Conservation (phyloP, 345 rosid genomes). For the Geranium rotundifolium region DNA sequence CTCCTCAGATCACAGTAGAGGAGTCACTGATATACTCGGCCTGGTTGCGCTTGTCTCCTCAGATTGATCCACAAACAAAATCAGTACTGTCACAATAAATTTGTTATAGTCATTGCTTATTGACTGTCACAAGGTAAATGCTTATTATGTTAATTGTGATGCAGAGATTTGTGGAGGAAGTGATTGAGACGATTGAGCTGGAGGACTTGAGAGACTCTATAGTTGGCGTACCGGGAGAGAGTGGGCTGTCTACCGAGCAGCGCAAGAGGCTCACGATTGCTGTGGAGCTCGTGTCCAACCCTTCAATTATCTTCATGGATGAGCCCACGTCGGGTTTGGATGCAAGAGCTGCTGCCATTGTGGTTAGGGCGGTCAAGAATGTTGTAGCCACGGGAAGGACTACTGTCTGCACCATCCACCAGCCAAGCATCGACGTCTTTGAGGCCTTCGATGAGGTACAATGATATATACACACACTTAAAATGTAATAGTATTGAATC, state of each 20-base stretch:
- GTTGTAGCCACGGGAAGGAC: slow-evolving; percentile 15
- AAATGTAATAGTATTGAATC: no score
- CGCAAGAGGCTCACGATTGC: slow-evolving; percentile 14
- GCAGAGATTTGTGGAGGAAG: slow-evolving; percentile 12
- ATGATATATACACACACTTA: no score
- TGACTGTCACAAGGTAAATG: neutral
- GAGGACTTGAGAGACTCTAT: slow-evolving; percentile 9
- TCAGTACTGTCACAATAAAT: slow-evolving; percentile 6
- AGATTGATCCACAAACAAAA: slow-evolving; percentile 19
- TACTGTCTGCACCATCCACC: slow-evolving; percentile 16
- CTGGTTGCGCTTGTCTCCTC: slow-evolving; percentile 30
- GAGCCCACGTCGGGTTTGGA: slow-evolving; percentile 14
- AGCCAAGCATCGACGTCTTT: slow-evolving; percentile 15
- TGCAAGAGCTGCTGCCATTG: slow-evolving; percentile 14
- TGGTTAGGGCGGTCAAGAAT: slow-evolving; percentile 12
- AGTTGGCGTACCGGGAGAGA: slow-evolving; percentile 12
- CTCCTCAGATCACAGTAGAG: slow-evolving; percentile 43
- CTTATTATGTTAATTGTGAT: neutral
- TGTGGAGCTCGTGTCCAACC: slow-evolving; percentile 14
- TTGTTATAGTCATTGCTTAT: no score
- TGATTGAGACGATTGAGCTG: slow-evolving; percentile 12
- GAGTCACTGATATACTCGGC: slow-evolving; percentile 51
- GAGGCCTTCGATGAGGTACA: slow-evolving; percentile 14
- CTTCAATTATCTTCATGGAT: slow-evolving; percentile 15
- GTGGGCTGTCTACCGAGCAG: slow-evolving; percentile 12